phyloP scores from a whole-genome alignment of 129 eudicot genomes.

The Smallanthus sonchifolius region DNA sequence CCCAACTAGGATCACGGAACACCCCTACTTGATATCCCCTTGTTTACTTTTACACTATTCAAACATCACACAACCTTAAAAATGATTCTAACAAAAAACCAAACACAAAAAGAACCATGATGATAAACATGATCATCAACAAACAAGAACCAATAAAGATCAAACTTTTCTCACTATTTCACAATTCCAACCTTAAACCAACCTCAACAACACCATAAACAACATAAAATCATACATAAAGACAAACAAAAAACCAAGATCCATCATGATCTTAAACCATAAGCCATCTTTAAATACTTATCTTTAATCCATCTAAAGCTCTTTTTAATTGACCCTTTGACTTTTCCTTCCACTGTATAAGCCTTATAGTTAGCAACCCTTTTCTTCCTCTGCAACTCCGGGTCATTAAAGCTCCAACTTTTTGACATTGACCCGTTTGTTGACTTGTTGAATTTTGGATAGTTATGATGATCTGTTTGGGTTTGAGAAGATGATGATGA shows the following conservation, averaged over 20 bases:
- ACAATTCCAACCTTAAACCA: not conserved
- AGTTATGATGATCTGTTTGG: slow-evolving; percentile 23
- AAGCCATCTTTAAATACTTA: slow-evolving; percentile 51
- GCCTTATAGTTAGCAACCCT: slow-evolving; percentile 79
- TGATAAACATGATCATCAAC: not conserved
- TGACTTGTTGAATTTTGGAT: slow-evolving; percentile 38
- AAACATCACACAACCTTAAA: not conserved
- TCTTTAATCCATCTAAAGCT: slow-evolving; percentile 83
- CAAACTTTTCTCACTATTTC: slow-evolving; percentile 11
- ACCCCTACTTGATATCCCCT: no score
- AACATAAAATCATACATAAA: slow-evolving; percentile 15
- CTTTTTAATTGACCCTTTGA: slow-evolving; percentile 71
- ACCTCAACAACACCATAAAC: not conserved
- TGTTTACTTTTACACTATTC: no score
- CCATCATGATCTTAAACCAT: slow-evolving; percentile 44
- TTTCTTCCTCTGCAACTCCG: slow-evolving; percentile 80
- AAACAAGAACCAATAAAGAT: slow-evolving; percentile 14
- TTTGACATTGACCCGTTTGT: slow-evolving; percentile 43
- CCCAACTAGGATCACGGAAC: no score
- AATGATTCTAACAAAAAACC: not conserved
- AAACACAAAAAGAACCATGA: not conserved
- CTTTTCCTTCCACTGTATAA: slow-evolving; percentile 74
- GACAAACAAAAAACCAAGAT: slow-evolving; percentile 10
- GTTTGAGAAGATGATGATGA: slow-evolving; percentile 11
- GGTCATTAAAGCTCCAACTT: slow-evolving; percentile 58